Evolutionary conservation across 2,329 filamentous ascomycete genomes (phyloP), one percentile per base, ranked within the genome.

Genomic region (Diaporthe batatas): DNA sequence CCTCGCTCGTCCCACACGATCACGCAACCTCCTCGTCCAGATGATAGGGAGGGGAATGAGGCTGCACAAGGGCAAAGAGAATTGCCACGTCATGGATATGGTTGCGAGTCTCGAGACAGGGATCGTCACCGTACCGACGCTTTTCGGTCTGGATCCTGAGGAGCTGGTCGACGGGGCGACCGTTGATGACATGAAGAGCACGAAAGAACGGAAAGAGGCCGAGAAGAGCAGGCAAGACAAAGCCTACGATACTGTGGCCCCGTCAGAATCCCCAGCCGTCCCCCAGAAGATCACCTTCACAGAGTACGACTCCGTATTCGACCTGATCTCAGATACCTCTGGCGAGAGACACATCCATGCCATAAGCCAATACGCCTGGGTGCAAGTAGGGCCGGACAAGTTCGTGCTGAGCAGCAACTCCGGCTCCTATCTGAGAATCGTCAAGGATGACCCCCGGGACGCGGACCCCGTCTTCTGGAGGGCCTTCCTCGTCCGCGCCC

Each of bases 1-100:
- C 11, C 87, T 99, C 11, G 95, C 93, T 4, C 87, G 96, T 32
- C 96, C 96, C 0, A 99, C 96, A 1, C 91, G 92, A 77, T 98
- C 96, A 21, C 91, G 93, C n/a, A 98, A 98, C 77, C 85, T 99
- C 2, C 89, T 99, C 1, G 91, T 98, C 0, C 96, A 99, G 82
- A 99, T 99, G 96, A 98, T 99, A 75, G 96, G 96, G 0, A 90
- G 96, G 77, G 96, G 96, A 6, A 93, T 99, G 90, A 91, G 96
- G 54, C 84, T 98, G 51, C 89, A 94, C 80, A 86, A 91, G 0
- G 93, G 89, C 16, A 99, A 99, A 82, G 84, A 91, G 51, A 90
- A 98, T 79, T 99, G 96, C 77, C 96, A 98, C 80, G 87, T 99
- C 73, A 97, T 99, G 78, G 96, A 99, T 81, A 95, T 99, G 91